Conservation (phyloP, 768 basidiomycete species). For the Termitomyces sp. region DNA sequence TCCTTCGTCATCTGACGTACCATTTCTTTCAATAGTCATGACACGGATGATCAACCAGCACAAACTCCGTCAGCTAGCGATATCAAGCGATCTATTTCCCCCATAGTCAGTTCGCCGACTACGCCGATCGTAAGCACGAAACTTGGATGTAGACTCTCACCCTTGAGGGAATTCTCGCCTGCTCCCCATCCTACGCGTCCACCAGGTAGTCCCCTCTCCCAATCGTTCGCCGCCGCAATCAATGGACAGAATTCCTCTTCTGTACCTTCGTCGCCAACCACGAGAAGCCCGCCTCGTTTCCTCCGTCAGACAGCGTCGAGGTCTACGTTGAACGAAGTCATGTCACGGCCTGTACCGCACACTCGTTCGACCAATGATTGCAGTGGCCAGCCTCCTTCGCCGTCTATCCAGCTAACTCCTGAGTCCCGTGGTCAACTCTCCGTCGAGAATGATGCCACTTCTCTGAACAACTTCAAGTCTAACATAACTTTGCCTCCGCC, state of each 20-base stretch:
- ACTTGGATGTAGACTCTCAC: conserved; percentile 12
- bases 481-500: conserved; percentile 31
- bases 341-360: conserved; percentile 1
- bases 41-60: conserved; percentile 16
- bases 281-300: conserved; percentile 15
- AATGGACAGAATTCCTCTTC: conserved; percentile 2
- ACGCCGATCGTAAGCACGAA: conserved; percentile 7
- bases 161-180: conserved; percentile 11
- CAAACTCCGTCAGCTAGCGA: conserved; percentile 18
- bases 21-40: conserved; percentile 16
- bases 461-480: conserved; percentile 29
- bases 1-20: neutral
- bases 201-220: conserved; percentile 31
- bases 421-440: conserved; percentile 13
- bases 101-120: conserved; percentile 12
- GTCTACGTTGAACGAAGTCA: conserved; percentile 14
- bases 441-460: conserved; percentile 18
- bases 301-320: conserved; percentile 22
- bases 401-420: neutral
- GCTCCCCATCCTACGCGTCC: conserved; percentile 12
- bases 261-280: conserved; percentile 16
- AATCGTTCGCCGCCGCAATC: conserved; percentile 13
- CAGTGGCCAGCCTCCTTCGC: neutral
- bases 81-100: conserved; percentile 19
- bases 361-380: conserved; percentile 5